These are phyloP conservation scores for Persicaria maculosa DNA, from an alignment of 148 eudicot species.

Conservation along the genomic window DNA sequence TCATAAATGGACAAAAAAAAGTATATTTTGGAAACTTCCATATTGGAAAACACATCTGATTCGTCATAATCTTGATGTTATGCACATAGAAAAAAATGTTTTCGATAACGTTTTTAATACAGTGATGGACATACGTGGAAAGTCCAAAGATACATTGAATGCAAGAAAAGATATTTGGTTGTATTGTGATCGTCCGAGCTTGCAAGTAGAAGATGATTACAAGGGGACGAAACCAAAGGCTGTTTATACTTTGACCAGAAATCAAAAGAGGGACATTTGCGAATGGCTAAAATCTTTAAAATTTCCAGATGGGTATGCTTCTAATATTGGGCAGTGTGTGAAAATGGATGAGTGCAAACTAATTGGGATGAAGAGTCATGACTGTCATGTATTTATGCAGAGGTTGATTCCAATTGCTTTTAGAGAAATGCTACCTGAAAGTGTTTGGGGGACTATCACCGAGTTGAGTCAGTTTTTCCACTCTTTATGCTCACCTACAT, in stretches of 20 bases:
- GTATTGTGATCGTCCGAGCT: neutral
- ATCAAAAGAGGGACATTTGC: neutral
- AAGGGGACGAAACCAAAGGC: neutral
- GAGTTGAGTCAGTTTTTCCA: no score
- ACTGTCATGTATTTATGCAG: no score
- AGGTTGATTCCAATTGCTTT: no score
- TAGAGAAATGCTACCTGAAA: no score
- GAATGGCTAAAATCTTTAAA: no score
- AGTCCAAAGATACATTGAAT: neutral
- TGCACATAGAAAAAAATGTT: conserved; percentile 9
- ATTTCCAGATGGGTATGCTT: no score
- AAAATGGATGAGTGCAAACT: no score
- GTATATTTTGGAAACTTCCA: neutral
- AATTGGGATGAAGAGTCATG: no score
- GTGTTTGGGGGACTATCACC: no score
- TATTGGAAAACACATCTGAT: conserved; percentile 7
- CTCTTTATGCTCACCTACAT: no score
- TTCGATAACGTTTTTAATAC: conserved; percentile 12
- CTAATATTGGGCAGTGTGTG: no score
- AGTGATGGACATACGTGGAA: neutral
- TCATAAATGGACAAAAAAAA: no score
- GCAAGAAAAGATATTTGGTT: neutral
- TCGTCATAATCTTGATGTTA: conserved; percentile 1
- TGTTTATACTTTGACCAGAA: neutral
- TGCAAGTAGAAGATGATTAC: neutral